Conservation (phyloP, 495 filamentous ascomycete species). For the Cairneyella variabilis region DNA sequence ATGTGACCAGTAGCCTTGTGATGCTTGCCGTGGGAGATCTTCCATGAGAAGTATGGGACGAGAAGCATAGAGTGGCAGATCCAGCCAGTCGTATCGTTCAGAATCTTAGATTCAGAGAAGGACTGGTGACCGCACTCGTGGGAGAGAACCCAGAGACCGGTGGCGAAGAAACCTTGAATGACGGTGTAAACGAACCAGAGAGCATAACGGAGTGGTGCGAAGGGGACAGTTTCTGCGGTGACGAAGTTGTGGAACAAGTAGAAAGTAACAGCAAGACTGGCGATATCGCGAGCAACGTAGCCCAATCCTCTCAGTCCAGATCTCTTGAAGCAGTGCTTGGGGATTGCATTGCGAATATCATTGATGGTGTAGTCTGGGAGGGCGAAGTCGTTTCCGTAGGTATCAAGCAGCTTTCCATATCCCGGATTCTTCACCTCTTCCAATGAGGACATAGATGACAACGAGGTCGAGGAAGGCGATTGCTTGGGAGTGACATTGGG, state of each 20-base stretch:
- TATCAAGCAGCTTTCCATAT: constrained; percentile 60
- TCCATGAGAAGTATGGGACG: constrained; percentile 91
- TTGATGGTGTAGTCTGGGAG: constrained; percentile 76
- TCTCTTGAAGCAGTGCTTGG: constrained; percentile 75
- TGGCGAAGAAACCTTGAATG: constrained; percentile 72
- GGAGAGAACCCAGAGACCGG: constrained; percentile 79
- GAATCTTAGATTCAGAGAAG: constrained; percentile 72
- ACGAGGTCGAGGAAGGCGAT: constrained; percentile 82
- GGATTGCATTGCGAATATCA: constrained; percentile 77
- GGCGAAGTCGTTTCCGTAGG: constrained; percentile 71
- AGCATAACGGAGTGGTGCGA: constrained; percentile 46
- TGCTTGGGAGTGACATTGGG: constrained; percentile 66
- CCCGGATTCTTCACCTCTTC: constrained; percentile 35
- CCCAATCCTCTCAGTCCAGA: constrained; percentile 55
- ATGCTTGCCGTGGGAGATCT: constrained; percentile 89
- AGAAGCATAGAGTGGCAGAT: constrained; percentile 76
- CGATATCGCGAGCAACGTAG: constrained; percentile 70
- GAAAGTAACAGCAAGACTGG: constrained; percentile 58
- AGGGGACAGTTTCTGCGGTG: constrained; percentile 56
- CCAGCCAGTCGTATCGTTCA: constrained; percentile 88
- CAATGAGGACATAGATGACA: constrained; percentile 81
- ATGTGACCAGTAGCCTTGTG: constrained; percentile 95
- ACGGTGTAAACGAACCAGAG: constrained; percentile 71
- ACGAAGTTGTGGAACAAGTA: constrained; percentile 62
- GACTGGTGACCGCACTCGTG: constrained; percentile 88